Percentiles rank a stretch among this genome's conserved stretches.
These are phyloP conservation scores for Vitis cinerea DNA, from an alignment of 164 flowering plant species.

Conservation along the genomic window DNA sequence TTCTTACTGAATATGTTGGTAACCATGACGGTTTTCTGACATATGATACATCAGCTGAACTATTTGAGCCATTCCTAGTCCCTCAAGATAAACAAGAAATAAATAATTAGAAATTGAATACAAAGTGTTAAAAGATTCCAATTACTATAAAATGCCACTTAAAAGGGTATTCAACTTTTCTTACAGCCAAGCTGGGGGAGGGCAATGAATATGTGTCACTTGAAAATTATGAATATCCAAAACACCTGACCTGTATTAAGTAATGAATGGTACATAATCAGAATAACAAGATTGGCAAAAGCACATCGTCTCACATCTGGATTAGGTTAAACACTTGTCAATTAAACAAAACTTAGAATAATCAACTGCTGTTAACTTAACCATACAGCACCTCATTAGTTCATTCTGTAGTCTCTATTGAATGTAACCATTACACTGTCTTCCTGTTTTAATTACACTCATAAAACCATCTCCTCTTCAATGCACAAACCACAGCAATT, in stretches of 20 bases:
- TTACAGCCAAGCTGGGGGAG: constrained; percentile 97
- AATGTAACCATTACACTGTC: neutral
- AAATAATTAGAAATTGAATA: constrained; percentile 2
- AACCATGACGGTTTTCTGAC: constrained; percentile 82
- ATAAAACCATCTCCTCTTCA: neutral
- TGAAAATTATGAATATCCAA: constrained; percentile 52
- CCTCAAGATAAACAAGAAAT: constrained; percentile 10
- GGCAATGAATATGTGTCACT: constrained; percentile 93
- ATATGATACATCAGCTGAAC: constrained; percentile 25
- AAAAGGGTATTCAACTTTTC: constrained; percentile 24
- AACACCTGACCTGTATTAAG: constrained; percentile 87
- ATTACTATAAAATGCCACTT: neutral
- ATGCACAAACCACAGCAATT: neutral
- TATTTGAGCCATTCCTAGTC: constrained; percentile 40
- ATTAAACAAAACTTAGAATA: neutral
- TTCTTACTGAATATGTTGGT: constrained; percentile 63
- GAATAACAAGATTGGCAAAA: neutral
- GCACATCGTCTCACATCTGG: neutral
- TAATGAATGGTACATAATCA: too few relatives aligned
- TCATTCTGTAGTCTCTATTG: neutral
- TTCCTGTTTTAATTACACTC: neutral
- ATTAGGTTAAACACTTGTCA: neutral
- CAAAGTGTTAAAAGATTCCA: neutral
- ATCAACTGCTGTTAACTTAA: neutral
- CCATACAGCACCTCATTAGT: neutral